phyloP scores from a whole-genome alignment of 441 rosid species.

The Euphorbia neoarborescens region DNA sequence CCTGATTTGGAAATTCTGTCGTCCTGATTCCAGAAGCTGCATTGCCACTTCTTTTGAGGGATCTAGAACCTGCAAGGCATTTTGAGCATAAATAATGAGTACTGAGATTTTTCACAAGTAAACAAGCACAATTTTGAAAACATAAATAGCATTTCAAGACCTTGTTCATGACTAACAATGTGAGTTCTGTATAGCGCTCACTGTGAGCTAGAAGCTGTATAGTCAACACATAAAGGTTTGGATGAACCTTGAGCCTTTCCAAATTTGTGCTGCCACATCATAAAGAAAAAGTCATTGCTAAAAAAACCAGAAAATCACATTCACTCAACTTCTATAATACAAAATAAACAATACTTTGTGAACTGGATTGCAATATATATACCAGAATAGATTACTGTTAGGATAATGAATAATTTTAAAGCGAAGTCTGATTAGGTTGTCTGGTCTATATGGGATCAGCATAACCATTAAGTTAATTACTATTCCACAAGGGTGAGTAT shows the following conservation, averaged over 20 bases:
- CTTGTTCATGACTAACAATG: slow-evolving; percentile 72
- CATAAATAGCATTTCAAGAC: slow-evolving; percentile 26
- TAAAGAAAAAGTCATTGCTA: slow-evolving; percentile 12
- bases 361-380: background rate
- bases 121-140: background rate
- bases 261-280: slow-evolving; percentile 51
- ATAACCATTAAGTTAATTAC: background rate
- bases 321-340: background rate
- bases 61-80: slow-evolving; percentile 60
- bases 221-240: slow-evolving; percentile 63
- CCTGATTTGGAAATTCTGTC: slow-evolving; percentile 56
- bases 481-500: background rate
- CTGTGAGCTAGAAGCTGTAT: slow-evolving; percentile 63
- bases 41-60: slow-evolving; percentile 95
- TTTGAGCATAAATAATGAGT: slow-evolving; percentile 11
- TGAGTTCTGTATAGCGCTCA: slow-evolving; percentile 69
- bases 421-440: background rate
- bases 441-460: background rate
- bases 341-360: background rate
- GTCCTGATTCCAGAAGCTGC: slow-evolving; percentile 77
- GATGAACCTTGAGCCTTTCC: slow-evolving; percentile 70
- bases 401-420: background rate
- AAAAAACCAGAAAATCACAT: background rate
- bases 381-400: background rate
- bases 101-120: background rate